Percentiles rank a stretch among this genome's conserved stretches.
Evolutionary conservation across 345 rosid genomes (phyloP).

Genomic region (Dimocarpus longan): DNA sequence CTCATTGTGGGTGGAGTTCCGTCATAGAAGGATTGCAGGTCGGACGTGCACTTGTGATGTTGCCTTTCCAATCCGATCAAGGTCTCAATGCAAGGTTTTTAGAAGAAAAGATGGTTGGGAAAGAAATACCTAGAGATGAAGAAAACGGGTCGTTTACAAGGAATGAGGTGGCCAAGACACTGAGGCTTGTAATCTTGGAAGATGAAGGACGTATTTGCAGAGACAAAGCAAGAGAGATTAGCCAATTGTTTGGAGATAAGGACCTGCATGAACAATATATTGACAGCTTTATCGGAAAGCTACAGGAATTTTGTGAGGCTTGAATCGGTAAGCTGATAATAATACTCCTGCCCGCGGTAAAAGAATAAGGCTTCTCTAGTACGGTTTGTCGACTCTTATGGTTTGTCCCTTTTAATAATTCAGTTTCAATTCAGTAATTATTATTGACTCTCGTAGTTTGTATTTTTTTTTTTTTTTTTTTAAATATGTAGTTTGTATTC

Average conservation of each 20-base stretch:
- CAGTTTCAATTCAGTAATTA: too few species aligned
- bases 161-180: constrained; percentile 18
- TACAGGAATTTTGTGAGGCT: background rate
- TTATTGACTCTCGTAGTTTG: too few species aligned
- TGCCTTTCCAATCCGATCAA: constrained; percentile 18
- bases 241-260: background rate
- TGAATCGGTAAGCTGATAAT: too few species aligned
- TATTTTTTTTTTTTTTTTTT: too few species aligned
- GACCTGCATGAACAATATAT: background rate
- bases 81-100: constrained; percentile 23
- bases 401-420: too few species aligned
- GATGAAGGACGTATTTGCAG: background rate
- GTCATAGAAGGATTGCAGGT: constrained; percentile 17
- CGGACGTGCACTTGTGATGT: constrained; percentile 1
- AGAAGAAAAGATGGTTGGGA: constrained; percentile 18
- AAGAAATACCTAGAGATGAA: constrained; percentile 17
- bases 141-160: constrained; percentile 20
- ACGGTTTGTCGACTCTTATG: too few species aligned
- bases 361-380: too few species aligned
- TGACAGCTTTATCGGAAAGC: background rate
- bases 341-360: too few species aligned
- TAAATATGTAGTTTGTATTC: too few species aligned
- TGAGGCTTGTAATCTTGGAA: constrained; percentile 16
- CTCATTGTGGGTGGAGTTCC: constrained; percentile 27
- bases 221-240: background rate